Evolutionary conservation across 306 rosid species (phyloP).

Genomic region (Pyrus bretschneideri): DNA sequence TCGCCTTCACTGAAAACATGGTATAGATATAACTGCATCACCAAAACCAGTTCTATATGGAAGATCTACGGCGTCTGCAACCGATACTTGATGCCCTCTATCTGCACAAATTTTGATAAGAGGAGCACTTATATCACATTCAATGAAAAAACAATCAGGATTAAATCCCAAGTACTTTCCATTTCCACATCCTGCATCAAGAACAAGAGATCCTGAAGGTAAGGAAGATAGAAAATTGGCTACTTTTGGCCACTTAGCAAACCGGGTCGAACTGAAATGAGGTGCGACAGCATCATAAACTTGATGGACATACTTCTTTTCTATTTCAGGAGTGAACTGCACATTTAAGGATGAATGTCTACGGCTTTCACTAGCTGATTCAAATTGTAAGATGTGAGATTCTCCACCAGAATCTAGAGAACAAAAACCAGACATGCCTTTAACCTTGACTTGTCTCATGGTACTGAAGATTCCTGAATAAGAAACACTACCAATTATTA

Average conservation of each 20-base stretch:
- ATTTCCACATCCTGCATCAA: constrained; percentile 95
- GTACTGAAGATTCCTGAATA: constrained; percentile 26
- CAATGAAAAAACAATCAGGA: constrained; percentile 54
- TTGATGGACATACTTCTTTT: constrained; percentile 76
- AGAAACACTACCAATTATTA: constrained; percentile 7
- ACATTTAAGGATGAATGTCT: constrained; percentile 32
- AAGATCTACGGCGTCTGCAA: constrained; percentile 81
- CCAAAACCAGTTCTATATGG: constrained; percentile 83
- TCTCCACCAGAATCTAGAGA: constrained; percentile 29
- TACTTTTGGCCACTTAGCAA: constrained; percentile 95
- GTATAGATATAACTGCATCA: constrained; percentile 87
- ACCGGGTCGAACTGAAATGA: constrained; percentile 83
- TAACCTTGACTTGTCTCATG: constrained; percentile 50
- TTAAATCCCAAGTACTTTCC: constrained; percentile 76
- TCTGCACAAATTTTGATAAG: constrained; percentile 73
- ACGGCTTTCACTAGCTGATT: constrained; percentile 15
- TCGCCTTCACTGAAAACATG: constrained; percentile 87
- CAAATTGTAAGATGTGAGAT: constrained; percentile 25
- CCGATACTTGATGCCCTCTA: constrained; percentile 80
- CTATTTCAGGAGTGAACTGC: constrained; percentile 75
- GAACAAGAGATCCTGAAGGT: constrained; percentile 62
- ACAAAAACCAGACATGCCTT: constrained; percentile 27
- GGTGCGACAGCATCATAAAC: constrained; percentile 97
- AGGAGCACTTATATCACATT: constrained; percentile 80
- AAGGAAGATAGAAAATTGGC: constrained; percentile 67